Evolutionary conservation across 2,329 filamentous ascomycete genomes (phyloP), one percentile per base, ranked within the genome.

Genomic region (Diaporthe aspalathi): DNA sequence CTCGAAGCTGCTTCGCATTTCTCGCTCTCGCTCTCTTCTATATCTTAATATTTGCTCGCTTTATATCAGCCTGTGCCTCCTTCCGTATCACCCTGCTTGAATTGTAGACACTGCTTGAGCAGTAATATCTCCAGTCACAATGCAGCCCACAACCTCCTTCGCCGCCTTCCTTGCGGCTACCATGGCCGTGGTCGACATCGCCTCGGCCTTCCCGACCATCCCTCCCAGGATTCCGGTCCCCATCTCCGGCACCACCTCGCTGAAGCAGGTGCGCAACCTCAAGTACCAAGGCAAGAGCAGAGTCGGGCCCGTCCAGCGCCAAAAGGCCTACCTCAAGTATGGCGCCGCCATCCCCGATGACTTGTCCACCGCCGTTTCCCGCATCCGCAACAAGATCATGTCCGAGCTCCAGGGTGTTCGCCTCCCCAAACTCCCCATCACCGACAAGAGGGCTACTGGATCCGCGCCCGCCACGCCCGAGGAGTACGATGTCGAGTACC

Each of bases 301-400:
- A 67, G 77, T 78, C 71, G 81, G 82, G 11, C 77, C 79, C 43
- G 74, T 78, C 20, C 78, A 79, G 2, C 77, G 82, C 43, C 79
- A 80, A 76, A 78, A 79, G 72, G 79, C 80, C 32, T 84, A 84
- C 75, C 76, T 77, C 66, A 84, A 84, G 76, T 83, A 79, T 68
- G 80, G 80, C 66, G 76, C 76, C 20, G 71, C 77, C 6, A 70
- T 81, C 2, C 81, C 82, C 5, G 77, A 78, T 32, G 74, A 78
- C 16, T 76, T 83, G 22, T 63, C 75, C 67, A 70, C 70, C 54
- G 79, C 79, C 50, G 76, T 82, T 40, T 75, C 76, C 72, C 74
- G 76, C 40, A 76, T 76, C 70, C 62, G 72, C 20, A 52, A 35
- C 45, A 53, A 70, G 32, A 49, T 68, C 66, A 53, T 57, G 53